A percentile compares a stretch with the other conserved stretches of the same genome.
Evolutionary conservation across 225 moss, liverwort and hornwort species (phyloP).

Genomic region (Pseudisothecium myosuroides): DNA sequence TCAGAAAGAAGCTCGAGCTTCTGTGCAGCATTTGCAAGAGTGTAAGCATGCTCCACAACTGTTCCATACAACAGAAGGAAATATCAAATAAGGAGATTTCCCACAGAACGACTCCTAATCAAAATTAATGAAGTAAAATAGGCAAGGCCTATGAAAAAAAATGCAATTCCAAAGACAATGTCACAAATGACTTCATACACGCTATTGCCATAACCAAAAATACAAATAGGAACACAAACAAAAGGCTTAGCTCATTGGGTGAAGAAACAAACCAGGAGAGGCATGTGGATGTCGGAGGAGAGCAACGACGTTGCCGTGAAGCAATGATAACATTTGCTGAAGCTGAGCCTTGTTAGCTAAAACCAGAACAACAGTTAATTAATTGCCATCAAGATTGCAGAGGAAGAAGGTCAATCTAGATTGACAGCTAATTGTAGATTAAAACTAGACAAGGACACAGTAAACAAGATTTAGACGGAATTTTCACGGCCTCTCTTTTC

Average conservation of each 20-base stretch:
- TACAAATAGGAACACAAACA: not conserved
- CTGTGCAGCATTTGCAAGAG: slow-evolving; percentile 68
- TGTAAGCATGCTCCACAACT: slow-evolving; percentile 94
- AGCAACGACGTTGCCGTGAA: slow-evolving; percentile 83
- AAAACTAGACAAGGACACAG: not conserved
- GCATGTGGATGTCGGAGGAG: slow-evolving; percentile 96
- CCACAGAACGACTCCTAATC: not conserved
- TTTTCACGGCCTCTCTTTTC: not conserved
- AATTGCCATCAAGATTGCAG: not conserved
- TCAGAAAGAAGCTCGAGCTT: slow-evolving; percentile 81
- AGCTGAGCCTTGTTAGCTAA: slow-evolving; percentile 78
- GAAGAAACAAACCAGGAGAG: slow-evolving; percentile 64
- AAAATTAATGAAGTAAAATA: not conserved
- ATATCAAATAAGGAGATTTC: not conserved
- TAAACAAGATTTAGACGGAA: not conserved
- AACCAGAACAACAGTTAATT: not conserved
- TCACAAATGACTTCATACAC: not conserved
- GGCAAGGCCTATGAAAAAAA: not conserved
- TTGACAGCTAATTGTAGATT: not conserved
- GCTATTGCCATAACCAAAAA: not conserved
- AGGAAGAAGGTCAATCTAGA: not conserved
- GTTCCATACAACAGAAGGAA: not conserved
- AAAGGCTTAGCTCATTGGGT: not conserved
- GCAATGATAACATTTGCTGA: slow-evolving; percentile 58
- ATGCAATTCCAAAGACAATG: not conserved